Percentiles rank a stretch among this genome's conserved stretches.
phyloP scores from a whole-genome alignment of 164 flowering plant species.

The Piper betle region DNA sequence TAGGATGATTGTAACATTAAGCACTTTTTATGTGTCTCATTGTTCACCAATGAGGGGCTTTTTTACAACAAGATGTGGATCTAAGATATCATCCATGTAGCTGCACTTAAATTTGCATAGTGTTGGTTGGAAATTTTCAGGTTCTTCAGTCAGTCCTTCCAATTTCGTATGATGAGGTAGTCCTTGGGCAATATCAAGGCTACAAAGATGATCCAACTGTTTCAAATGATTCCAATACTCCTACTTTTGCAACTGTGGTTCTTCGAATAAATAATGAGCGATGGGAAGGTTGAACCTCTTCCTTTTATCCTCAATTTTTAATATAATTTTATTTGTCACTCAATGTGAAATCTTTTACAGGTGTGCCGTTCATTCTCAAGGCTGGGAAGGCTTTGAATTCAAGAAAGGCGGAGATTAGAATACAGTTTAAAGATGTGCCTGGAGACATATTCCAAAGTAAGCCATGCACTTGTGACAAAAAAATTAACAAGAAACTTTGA shows the following conservation, averaged over 20 bases:
- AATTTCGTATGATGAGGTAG: slow-evolving; percentile 71
- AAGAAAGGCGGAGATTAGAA: slow-evolving; percentile 89
- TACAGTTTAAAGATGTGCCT: slow-evolving; percentile 97
- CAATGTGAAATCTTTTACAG: slow-evolving; percentile 20
- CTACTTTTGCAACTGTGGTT: slow-evolving; percentile 82
- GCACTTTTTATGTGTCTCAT: not conserved
- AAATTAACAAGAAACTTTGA: not conserved
- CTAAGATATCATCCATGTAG: not conserved
- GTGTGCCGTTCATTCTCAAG: slow-evolving; percentile 90
- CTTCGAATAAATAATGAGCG: slow-evolving; percentile 88
- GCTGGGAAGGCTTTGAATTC: slow-evolving; percentile 94
- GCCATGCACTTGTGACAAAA: slow-evolving; percentile 1
- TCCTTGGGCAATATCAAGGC: slow-evolving; percentile 94
- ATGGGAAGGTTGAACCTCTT: slow-evolving; percentile 78
- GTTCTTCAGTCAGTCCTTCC: slow-evolving; percentile 90
- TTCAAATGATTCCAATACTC: slow-evolving; percentile 79
- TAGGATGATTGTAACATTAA: not conserved
- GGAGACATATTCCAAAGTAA: slow-evolving; percentile 91
- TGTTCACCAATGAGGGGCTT: no score
- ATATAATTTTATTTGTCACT: not conserved
- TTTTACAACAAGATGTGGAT: no score
- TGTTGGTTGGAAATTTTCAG: slow-evolving; percentile 22
- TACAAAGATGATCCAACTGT: slow-evolving; percentile 84
- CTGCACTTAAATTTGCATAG: not conserved
- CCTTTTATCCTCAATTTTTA: not conserved